Evolutionary conservation across 441 rosid species (phyloP).

Genomic region (Erodium moschatum): DNA sequence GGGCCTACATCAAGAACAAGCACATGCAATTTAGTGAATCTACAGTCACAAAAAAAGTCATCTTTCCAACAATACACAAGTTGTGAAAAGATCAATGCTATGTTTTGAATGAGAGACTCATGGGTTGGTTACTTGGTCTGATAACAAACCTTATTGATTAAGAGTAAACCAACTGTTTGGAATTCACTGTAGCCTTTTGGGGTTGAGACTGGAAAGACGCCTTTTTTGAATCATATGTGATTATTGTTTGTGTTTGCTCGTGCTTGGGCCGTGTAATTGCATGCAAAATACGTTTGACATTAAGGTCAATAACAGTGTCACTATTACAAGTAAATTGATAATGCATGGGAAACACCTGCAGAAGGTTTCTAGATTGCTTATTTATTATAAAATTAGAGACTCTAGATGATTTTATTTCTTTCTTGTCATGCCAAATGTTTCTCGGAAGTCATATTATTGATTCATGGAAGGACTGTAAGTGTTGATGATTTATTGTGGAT

Average conservation of each 20-base stretch:
- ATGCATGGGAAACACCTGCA: background rate
- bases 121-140: background rate
- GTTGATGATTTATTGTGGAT: background rate
- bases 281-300: background rate
- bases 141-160: background rate
- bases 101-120: background rate
- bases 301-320: background rate
- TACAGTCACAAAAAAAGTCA: background rate
- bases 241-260: background rate
- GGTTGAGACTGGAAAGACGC: background rate
- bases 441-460: background rate
- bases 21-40: background rate
- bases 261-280: background rate
- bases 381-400: background rate
- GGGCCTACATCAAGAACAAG: background rate
- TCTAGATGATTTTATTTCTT: background rate
- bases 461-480: slow-evolving; percentile 2
- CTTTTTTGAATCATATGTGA: background rate
- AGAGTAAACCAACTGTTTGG: background rate
- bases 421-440: slow-evolving; percentile 2
- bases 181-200: background rate
- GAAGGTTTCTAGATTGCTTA: background rate
- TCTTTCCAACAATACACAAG: background rate
- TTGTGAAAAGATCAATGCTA: background rate
- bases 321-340: background rate